phyloP scores from a whole-genome alignment of 805 yeast genomes.

The Starmerella bombi region DNA sequence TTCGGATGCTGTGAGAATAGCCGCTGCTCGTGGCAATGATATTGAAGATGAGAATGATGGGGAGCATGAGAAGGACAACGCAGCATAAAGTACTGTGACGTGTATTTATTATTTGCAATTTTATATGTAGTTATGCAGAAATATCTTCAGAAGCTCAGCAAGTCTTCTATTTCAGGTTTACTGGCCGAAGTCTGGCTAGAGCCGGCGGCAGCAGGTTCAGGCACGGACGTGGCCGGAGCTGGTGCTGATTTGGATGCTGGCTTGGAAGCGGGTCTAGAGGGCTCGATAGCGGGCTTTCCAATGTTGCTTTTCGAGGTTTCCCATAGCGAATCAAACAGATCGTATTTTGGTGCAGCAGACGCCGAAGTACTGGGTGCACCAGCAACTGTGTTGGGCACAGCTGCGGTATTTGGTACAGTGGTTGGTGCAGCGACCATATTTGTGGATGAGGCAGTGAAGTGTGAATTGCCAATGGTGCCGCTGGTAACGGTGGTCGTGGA shows the following conservation, averaged over 20 bases:
- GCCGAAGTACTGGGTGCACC: no score
- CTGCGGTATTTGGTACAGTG: slow-evolving; percentile 6
- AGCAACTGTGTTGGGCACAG: no score
- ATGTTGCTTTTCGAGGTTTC: slow-evolving; percentile 17
- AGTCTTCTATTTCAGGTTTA: slow-evolving; percentile 4
- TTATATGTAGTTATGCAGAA: not conserved
- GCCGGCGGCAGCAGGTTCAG: slow-evolving; percentile 2
- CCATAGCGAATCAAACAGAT: slow-evolving; percentile 33
- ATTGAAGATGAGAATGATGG: not conserved
- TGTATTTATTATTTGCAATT: not conserved
- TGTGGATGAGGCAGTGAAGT: not conserved
- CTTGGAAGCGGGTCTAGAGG: not conserved
- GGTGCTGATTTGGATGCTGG: slow-evolving; percentile 4
- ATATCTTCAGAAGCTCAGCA: slow-evolving; percentile 15
- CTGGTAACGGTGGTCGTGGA: not conserved
- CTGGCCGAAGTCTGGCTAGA: not conserved
- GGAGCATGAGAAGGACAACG: no score
- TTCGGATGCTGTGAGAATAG: slow-evolving; percentile 9
- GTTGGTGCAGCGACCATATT: slow-evolving; percentile 1
- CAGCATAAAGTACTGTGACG: no score
- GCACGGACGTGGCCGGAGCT: slow-evolving; percentile 13
- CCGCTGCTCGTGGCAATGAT: slow-evolving; percentile 9
- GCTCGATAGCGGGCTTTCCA: slow-evolving; percentile 4
- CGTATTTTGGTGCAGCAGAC: slow-evolving; percentile 22
- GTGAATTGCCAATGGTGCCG: not conserved